Percentiles rank a stretch among this genome's conserved stretches.
phyloP scores from a whole-genome alignment of 139 green algal genomes.

The Pycnococcus provasolii region DNA sequence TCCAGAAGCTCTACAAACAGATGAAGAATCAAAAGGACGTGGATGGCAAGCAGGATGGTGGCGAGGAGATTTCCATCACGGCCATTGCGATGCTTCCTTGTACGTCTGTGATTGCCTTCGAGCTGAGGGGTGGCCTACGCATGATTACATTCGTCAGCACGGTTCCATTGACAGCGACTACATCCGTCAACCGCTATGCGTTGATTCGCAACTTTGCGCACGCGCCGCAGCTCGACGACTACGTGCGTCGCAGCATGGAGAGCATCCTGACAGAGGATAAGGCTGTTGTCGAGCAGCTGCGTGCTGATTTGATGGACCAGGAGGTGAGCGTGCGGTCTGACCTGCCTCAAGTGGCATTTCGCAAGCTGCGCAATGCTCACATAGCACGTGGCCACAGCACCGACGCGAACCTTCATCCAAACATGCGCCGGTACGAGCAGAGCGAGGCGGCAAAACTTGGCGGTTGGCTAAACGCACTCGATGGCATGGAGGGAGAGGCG shows the following conservation, averaged over 20 bases:
- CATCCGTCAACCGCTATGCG: constrained; percentile 60
- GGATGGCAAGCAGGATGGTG: too few relatives aligned
- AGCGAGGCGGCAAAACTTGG: too few relatives aligned
- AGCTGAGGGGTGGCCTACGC: constrained; percentile 37
- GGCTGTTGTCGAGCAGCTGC: constrained; percentile 62
- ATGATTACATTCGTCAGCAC: constrained; percentile 68
- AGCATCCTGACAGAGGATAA: constrained; percentile 74
- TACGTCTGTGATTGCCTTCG: constrained; percentile 61
- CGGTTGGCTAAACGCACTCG: too few relatives aligned
- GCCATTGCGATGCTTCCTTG: constrained; percentile 56
- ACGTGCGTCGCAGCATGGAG: constrained; percentile 52
- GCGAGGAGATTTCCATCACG: constrained; percentile 44
- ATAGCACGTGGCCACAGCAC: constrained; percentile 54
- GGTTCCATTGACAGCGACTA: constrained; percentile 51
- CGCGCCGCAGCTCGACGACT: constrained; percentile 42
- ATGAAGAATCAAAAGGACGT: constrained; percentile 21
- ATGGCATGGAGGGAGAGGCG: too few relatives aligned
- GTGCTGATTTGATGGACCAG: constrained; percentile 40
- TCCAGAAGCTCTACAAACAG: constrained; percentile 33
- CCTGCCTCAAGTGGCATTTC: constrained; percentile 55
- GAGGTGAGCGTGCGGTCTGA: constrained; percentile 56
- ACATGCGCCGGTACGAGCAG: too few relatives aligned
- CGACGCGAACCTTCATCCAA: too few relatives aligned
- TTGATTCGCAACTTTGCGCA: constrained; percentile 56
- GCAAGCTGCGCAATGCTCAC: constrained; percentile 60